Conservation (phyloP, 352 stramenopile species). For the Globisporangium canariense region DNA sequence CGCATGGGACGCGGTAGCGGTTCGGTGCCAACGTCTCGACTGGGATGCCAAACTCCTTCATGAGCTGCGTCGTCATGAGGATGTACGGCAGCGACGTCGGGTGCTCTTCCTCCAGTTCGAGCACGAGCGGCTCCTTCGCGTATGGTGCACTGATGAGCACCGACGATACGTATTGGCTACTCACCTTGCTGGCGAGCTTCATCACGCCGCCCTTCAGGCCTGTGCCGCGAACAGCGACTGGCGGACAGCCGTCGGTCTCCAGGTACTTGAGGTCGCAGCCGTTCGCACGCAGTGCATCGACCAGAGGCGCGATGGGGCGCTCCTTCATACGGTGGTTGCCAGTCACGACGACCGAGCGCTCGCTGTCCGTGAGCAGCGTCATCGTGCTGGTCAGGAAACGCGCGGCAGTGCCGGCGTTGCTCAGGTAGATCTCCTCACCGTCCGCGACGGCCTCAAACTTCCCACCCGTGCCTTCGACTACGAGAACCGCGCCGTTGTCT, state of each 20-base stretch:
- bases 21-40: constrained; percentile 89
- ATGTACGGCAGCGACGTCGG: constrained; percentile 97
- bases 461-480: constrained; percentile 75
- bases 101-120: constrained; percentile 95
- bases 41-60: constrained; percentile 95
- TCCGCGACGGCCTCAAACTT: constrained; percentile 47
- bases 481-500: constrained; percentile 64
- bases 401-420: constrained; percentile 92
- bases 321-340: constrained; percentile 96
- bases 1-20: constrained; percentile 66
- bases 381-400: constrained; percentile 93
- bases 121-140: constrained; percentile 61
- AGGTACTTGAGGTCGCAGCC: constrained; percentile 71
- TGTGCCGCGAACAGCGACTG: constrained; percentile 71
- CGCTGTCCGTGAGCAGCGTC: constrained; percentile 49
- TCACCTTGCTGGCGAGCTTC: constrained; percentile 91
- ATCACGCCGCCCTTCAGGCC: constrained; percentile 72
- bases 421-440: constrained; percentile 73
- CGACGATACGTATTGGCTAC: constrained; percentile 96
- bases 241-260: constrained; percentile 62
- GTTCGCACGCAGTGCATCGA: constrained; percentile 92
- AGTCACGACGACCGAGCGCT: constrained; percentile 77
- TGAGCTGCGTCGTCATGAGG: constrained; percentile 92
- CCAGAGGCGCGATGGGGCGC: constrained; percentile 93
- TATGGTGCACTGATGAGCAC: constrained; percentile 95